Evolutionary conservation across 805 yeast species (phyloP).

Genomic region (Ogataea paraovalis): DNA sequence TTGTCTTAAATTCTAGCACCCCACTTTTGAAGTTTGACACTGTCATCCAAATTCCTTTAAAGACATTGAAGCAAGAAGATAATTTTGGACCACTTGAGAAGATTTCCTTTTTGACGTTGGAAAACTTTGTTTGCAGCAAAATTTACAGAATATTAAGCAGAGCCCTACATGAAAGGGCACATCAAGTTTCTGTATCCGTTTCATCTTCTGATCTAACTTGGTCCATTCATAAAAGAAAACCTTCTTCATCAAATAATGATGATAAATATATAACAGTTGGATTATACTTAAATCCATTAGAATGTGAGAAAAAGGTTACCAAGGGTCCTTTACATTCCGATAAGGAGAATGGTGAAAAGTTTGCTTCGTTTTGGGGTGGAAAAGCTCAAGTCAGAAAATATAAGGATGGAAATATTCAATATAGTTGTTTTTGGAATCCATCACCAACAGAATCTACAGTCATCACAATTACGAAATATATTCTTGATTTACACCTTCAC

Average conservation of each 20-base stretch:
- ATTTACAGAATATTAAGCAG: slow-evolving; percentile 52
- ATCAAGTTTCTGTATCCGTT: slow-evolving; percentile 32
- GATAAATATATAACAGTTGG: slow-evolving; percentile 48
- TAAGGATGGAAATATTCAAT: slow-evolving; percentile 86
- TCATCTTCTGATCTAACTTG: slow-evolving; percentile 25
- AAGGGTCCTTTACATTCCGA: slow-evolving; percentile 77
- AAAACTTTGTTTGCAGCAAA: slow-evolving; percentile 59
- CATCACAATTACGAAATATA: slow-evolving; percentile 58
- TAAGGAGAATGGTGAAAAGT: slow-evolving; percentile 52
- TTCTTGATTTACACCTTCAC: slow-evolving; percentile 58
- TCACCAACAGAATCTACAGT: slow-evolving; percentile 58
- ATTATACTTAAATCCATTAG: slow-evolving; percentile 61
- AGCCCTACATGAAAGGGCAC: slow-evolving; percentile 53
- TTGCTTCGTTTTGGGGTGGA: slow-evolving; percentile 86
- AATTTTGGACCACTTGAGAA: slow-evolving; percentile 68
- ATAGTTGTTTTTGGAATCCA: slow-evolving; percentile 83
- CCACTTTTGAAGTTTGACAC: slow-evolving; percentile 65
- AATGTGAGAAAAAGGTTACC: slow-evolving; percentile 77
- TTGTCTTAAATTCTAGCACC: slow-evolving; percentile 55
- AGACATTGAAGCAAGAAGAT: slow-evolving; percentile 34
- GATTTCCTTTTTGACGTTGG: slow-evolving; percentile 66
- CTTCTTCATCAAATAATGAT: slow-evolving; percentile 29
- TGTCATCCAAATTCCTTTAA: slow-evolving; percentile 48
- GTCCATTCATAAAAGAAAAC: slow-evolving; percentile 52
- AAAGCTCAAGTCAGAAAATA: slow-evolving; percentile 84